Base-by-base conservation (phyloP, 768 basidiomycete species). In the Xerocomus brunneocitrinus region DNA sequence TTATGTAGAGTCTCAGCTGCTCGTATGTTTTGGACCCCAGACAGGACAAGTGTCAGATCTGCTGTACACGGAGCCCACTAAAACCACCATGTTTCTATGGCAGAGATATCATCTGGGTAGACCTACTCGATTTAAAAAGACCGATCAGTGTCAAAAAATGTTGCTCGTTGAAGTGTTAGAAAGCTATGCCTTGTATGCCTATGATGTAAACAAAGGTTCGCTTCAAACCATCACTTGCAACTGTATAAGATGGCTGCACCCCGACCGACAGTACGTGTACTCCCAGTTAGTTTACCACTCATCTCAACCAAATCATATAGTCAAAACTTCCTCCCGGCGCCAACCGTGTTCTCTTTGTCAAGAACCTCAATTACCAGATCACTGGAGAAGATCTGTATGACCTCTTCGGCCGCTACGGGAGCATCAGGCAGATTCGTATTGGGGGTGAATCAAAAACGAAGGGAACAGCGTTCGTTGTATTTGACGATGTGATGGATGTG, bases 391-490 rank as follows among this genome's bases (percentile, higher is more conserved):
- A 98, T 71, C 71, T 98, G 61, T 98, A 98, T 70, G 95, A 98
- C 74, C 77, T 98, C 58, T 98, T 99, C 62, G 95, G 94, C 51
- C 90, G 93, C 58, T 99, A 98, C 74, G 95, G 95, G 44, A 90
- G 90, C 62, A 90, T 99, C 61, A 85, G 95, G 47, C 95, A 99
- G 72, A 86, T 99, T 58, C 83, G 95, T 57, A 84, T 97, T 58
- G 95, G 95, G 45, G 95, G 85, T 58, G 90, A 93, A 65, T 76
- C 83, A 53, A 98, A 97, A 75, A 88, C 92, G 22, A 91, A 88
- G 67, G 95, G 95, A 28, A 98, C 95, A 8, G 95, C 95, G 1
- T 99, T 95, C 66, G 91, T 98, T 3, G 95, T 95, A 13, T 94
- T 91, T 67, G 90, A 95, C 66, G 93, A 95, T 71, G 91, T 95